Evolutionary conservation across 192 early-diverging fungal genomes (phyloP), one percentile per base, ranked within the genome.

Genomic region (Coemansia guatemalensis): DNA sequence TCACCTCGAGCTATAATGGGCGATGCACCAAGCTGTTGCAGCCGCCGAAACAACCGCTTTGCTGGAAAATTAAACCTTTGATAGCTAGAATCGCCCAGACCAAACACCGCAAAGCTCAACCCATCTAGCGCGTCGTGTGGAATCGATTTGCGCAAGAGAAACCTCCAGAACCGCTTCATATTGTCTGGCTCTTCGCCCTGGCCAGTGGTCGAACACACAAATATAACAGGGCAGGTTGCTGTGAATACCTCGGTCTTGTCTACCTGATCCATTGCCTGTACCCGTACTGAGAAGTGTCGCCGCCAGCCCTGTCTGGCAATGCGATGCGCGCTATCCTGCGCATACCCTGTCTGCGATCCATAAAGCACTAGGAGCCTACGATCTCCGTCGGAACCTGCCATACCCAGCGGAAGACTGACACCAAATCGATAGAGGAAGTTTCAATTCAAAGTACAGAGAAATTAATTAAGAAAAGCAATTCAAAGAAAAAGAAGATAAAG

Each of bases 41-140:
- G 74, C 33, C 97, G 83, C 39, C 92, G 89, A 75, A 88, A 83
- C 52, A 99, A 83, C 62, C 97, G 95, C 69, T 97, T 97, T 1
- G 93, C 90, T 3, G 95, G 90, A 76, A 86, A 95, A 70, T 98
- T 98, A 84, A 92, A 99, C 87, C 88, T 90, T 61, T 71, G 57
- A 72, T 97, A 99, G 25, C 93, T 93, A 20, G 94, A 96, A 74
- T 99, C 97, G 23, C 97, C 97, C 33, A 94, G 84, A 2, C 95
- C 97, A 83, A 98, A 92, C 21, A 99, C 95, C 4, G 92, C 90
- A 74, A 88, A 93, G 39, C 83, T 53, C 70, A 92, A 58, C n/a
- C 83, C 70, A 14, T 66, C 59, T n/a, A 97, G 78, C 1, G 89
- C 82, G 48, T 89, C 83, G 22, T 33, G 60, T 3, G 93, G 86